These are phyloP conservation scores for Corynespora cassiicola DNA, from an alignment of 2,329 filamentous ascomycete genomes.

Conservation along the genomic window DNA sequence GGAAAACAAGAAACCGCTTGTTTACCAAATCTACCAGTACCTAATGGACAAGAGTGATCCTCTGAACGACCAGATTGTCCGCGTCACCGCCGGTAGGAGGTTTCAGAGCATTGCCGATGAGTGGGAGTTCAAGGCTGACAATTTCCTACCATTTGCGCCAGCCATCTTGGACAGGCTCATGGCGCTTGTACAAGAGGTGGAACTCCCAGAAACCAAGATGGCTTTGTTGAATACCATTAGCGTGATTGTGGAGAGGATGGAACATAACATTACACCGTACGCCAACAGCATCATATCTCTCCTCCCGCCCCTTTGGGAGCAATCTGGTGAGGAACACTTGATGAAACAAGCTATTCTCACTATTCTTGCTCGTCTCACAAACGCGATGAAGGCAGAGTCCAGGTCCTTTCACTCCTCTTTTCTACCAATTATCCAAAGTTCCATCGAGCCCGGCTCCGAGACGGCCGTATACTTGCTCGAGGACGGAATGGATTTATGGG, in stretches of 20 bases:
- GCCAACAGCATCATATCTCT: conserved; percentile 83
- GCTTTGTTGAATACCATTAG: conserved; percentile 87
- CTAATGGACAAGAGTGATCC: conserved; percentile 79
- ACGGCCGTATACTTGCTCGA: conserved; percentile 78
- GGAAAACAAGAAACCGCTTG: conserved; percentile 70
- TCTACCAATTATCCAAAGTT: conserved; percentile 80
- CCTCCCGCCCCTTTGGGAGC: conserved; percentile 83
- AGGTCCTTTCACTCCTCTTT: conserved; percentile 80
- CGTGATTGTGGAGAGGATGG: conserved; percentile 80
- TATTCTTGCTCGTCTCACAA: conserved; percentile 83
- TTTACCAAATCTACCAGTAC: conserved; percentile 90
- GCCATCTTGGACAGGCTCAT: conserved; percentile 77
- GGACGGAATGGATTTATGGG: conserved; percentile 90
- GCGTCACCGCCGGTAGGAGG: conserved; percentile 87
- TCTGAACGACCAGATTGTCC: conserved; percentile 88
- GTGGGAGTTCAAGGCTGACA: conserved; percentile 76
- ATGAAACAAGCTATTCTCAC: conserved; percentile 93
- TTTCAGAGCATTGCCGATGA: conserved; percentile 83
- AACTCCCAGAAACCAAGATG: conserved; percentile 87
- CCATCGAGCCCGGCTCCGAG: conserved; percentile 74
- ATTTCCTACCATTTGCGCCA: conserved; percentile 79
- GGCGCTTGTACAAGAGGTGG: conserved; percentile 78
- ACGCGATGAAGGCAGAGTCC: conserved; percentile 80
- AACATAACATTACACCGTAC: conserved; percentile 70
- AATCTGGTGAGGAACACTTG: conserved; percentile 84